Evolutionary conservation across 768 basidiomycete genomes (phyloP), one percentile per base, ranked within the genome.

Genomic region (Amanita muscaria): DNA sequence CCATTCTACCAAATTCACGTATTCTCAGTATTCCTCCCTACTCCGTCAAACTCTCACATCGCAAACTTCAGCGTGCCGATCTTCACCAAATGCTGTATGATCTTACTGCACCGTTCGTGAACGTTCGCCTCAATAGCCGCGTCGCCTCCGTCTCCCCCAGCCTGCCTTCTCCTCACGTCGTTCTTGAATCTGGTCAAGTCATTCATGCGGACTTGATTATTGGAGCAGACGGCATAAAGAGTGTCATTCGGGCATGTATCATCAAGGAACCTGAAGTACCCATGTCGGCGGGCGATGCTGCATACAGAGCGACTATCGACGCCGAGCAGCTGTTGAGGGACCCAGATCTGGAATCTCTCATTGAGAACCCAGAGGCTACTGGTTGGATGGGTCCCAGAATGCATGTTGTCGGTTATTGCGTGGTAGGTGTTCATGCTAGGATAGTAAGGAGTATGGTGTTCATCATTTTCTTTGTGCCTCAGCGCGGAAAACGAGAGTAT

Each of bases 221-320:
- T 9, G 73, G 73, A 3, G 70, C 70, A 1, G 73, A 76, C 42
- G 74, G 74, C 3, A 57, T 69, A 19, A 74, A 73, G 61, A 77
- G 77, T 51, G 48, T 60, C 12, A 52, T 77, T 1, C 72, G 73
- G 1, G 56, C 72, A 51, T 61, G 71, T 27, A 67, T 74, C 25
- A 68, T 79, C n/a, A 68, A 75, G 1, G 68, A 67, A 0, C 60
- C 59, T 0, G 65, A 70, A 33, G 65, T 66, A 27, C 64, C 72
- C 0, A 68, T 67, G 0, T 65, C 76, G 3, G 82, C 82, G 0
- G 82, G 79, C 0, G 79, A 83, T 51, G 73, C 76, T 0, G 80
- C 78, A 0, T 83, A 79, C 53, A 69, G 80, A 41, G 74, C 76
- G 3, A 62, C 72, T 22, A 62, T 83, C 29, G 63, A 72, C 2